Evolutionary conservation across 352 stramenopile species (phyloP).

Genomic region (Globisporangium rhizosaccharum): DNA sequence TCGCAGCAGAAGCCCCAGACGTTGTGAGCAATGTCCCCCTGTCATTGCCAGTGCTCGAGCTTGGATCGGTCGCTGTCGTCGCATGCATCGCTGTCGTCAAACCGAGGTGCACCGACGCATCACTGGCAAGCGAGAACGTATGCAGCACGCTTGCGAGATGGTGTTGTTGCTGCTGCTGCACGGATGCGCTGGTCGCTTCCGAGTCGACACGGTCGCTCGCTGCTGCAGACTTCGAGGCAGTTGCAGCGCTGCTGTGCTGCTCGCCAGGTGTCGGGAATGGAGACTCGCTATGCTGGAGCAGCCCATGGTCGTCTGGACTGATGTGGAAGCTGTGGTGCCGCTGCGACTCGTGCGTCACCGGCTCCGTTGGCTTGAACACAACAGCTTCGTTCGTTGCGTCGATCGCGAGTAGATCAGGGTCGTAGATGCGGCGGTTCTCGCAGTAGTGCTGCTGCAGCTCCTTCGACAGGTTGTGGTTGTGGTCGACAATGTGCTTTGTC

Average conservation of each 20-base stretch:
- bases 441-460: slow-evolving; percentile 73
- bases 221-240: neutral
- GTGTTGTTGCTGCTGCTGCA: neutral
- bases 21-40: neutral
- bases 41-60: neutral
- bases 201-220: neutral
- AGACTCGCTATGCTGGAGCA: neutral
- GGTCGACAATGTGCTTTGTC: slow-evolving; percentile 67
- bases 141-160: neutral
- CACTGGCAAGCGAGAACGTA: slow-evolving; percentile 1
- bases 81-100: neutral
- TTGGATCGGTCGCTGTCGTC: neutral
- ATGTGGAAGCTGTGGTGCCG: slow-evolving; percentile 4
- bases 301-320: neutral
- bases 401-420: slow-evolving; percentile 61
- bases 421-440: slow-evolving; percentile 75
- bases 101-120: neutral
- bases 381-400: slow-evolving; percentile 29
- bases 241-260: neutral
- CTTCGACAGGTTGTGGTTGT: slow-evolving; percentile 78
- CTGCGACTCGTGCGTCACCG: neutral
- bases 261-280: neutral
- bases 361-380: slow-evolving; percentile 16
- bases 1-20: neutral
- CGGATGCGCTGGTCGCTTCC: neutral